Conservation (phyloP, 2,329 filamentous ascomycete species). For the Aspergillus intermedius region DNA sequence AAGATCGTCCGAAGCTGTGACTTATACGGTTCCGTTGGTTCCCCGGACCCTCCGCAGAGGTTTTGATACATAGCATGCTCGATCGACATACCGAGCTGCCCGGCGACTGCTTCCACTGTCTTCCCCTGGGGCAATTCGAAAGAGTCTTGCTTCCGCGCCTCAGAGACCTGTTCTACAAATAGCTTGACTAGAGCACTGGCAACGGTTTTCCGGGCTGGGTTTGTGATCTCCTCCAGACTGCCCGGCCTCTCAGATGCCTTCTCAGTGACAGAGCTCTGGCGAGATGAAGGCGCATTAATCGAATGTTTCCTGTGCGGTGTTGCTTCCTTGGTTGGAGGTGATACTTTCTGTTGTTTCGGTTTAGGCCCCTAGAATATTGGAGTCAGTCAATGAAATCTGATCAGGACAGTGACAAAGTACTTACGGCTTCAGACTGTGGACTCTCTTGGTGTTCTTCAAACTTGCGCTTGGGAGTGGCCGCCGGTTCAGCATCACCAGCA, state of each 20-base stretch:
- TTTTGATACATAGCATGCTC: conserved; percentile 61
- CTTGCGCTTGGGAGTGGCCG: conserved; percentile 40
- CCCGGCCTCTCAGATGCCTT: conserved; percentile 26
- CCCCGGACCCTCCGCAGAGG: conserved; percentile 45
- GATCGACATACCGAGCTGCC: conserved; percentile 68
- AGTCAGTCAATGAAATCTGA: conserved; percentile 18
- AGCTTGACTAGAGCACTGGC: conserved; percentile 66
- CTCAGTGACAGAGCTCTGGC: conserved; percentile 25
- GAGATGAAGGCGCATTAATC: conserved; percentile 18
- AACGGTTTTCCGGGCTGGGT: conserved; percentile 58
- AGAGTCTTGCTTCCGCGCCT: conserved; percentile 59
- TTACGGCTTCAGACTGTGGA: conserved; percentile 25
- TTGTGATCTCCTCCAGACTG: conserved; percentile 49
- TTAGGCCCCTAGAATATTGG: conserved; percentile 30
- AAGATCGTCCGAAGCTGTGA: conserved; percentile 67
- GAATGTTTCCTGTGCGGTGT: conserved; percentile 28
- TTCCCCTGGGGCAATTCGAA: conserved; percentile 59
- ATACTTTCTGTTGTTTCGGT: conserved; percentile 36
- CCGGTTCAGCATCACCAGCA: conserved; percentile 13
- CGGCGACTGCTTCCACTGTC: conserved; percentile 58
- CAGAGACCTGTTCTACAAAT: conserved; percentile 59
- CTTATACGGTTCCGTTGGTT: conserved; percentile 51
- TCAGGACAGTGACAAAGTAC: conserved; percentile 5
- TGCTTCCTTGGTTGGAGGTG: conserved; percentile 19
- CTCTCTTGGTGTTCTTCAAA: conserved; percentile 33